Evolutionary conservation across 2,329 filamentous ascomycete species (phyloP).

Genomic region (Colletotrichum navitas): DNA sequence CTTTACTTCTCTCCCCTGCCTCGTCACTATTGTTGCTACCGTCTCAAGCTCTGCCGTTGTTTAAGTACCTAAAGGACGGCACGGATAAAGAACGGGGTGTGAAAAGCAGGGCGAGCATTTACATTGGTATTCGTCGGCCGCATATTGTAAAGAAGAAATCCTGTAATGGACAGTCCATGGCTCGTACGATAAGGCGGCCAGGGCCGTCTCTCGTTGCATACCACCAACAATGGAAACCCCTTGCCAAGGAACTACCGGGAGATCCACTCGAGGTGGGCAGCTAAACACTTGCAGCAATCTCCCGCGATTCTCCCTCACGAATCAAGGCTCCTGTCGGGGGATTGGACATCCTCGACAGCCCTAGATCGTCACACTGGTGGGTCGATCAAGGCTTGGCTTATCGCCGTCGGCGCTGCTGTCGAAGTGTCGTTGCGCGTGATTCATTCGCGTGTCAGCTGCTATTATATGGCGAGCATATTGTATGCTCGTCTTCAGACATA

Average conservation of each 20-base stretch:
- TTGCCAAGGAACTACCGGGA: neutral
- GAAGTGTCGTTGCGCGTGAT: neutral
- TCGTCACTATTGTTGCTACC: neutral
- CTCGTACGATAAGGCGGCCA: conserved; percentile 13
- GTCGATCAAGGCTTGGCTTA: neutral
- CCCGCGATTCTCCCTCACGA: neutral
- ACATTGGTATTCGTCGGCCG: neutral
- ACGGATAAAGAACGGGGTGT: too few relatives aligned
- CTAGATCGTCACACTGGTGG: neutral
- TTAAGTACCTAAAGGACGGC: neutral
- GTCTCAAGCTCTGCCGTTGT: neutral
- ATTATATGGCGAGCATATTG: neutral
- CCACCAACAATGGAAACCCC: neutral
- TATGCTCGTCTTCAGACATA: neutral
- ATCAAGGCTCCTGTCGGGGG: neutral
- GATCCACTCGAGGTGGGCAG: neutral
- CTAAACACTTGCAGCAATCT: neutral
- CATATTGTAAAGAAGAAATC: neutral
- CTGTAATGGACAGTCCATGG: neutral
- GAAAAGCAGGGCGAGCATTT: neutral
- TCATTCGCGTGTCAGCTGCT: neutral
- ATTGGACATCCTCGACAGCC: neutral
- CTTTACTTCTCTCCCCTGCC: neutral
- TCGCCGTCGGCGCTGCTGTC: neutral
- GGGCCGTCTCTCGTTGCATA: neutral